Percentiles rank a stretch among this genome's conserved stretches.
phyloP scores from a whole-genome alignment of 768 basidiomycete species.

The Omphalotus guepiniiformis region DNA sequence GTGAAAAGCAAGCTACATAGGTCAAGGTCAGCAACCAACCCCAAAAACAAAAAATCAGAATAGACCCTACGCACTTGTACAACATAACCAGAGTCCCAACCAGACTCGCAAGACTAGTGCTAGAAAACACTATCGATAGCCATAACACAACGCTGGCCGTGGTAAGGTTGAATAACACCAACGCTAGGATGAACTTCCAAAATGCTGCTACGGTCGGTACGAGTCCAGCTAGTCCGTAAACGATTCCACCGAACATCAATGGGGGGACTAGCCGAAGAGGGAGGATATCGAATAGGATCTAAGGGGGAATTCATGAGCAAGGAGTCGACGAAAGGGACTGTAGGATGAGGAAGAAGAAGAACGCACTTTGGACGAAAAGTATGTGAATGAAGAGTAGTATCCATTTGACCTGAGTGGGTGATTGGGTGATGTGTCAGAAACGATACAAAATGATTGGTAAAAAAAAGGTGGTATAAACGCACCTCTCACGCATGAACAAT shows the following conservation, averaged over 20 bases:
- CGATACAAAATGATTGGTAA: not conserved
- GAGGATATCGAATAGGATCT: slow-evolving; percentile 95
- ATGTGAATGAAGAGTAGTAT: slow-evolving; percentile 95
- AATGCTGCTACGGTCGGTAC: slow-evolving; percentile 86
- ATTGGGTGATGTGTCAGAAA: too few relatives aligned
- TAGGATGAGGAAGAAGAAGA: not conserved
- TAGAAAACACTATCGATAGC: slow-evolving; percentile 85
- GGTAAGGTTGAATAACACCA: slow-evolving; percentile 95
- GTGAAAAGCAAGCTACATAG: slow-evolving; percentile 82
- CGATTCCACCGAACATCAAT: slow-evolving; percentile 91
- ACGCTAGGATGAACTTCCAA: slow-evolving; percentile 97
- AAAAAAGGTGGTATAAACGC: slow-evolving; percentile 11
- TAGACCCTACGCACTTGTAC: slow-evolving; percentile 79
- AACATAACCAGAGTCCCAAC: slow-evolving; percentile 96
- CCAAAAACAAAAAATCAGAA: slow-evolving; percentile 5
- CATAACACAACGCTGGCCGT: slow-evolving; percentile 90
- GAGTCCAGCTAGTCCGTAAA: slow-evolving; percentile 92
- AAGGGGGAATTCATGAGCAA: slow-evolving; percentile 1
- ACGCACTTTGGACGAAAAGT: slow-evolving; percentile 87
- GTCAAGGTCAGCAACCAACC: slow-evolving; percentile 5
- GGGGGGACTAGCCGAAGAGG: slow-evolving; percentile 94
- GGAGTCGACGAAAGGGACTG: not conserved
- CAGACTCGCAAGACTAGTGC: slow-evolving; percentile 84
- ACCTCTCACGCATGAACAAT: slow-evolving; percentile 98
- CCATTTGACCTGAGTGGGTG: slow-evolving; percentile 72